Base-by-base conservation (phyloP, 768 basidiomycete species). In the Lactifluus pinguis region DNA sequence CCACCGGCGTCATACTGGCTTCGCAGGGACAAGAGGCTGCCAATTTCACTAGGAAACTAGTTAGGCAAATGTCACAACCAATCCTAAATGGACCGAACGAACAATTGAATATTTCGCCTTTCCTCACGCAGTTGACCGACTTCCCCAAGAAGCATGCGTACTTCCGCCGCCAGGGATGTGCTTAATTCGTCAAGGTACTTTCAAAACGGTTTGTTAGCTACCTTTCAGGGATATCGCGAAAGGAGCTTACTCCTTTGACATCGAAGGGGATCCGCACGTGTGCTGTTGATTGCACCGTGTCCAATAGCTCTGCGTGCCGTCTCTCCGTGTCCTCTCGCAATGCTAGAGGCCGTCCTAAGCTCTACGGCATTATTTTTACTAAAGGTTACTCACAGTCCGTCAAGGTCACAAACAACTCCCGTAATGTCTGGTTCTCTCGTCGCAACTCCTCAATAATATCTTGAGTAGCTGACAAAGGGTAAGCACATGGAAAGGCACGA, bases 111-210 rank as follows among this genome's bases (percentile, higher is more conserved):
- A 25, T 79, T 80, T 45, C 90, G 83, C 67, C 85, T 80, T 68
- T 92, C 86, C 72, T 91, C 87, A 4, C 88, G 83, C 49, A 93
- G 76, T 66, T 86, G 88, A 44, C 90, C 89, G 42, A 92, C 91
- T 75, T 93, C 91, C 38, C 80, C 81, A 10, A 93, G 79, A 14
- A 93, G 77, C 80, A 89, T 86, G 34, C 89, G 83, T 10, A 93
- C 90, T 75, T 93, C 91, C 15, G 81, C 77, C 3, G 91, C 89
- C 49, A 93, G 73, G 1, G 91, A 86, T 70, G 84, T 87, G 71
- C 89, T 92, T 73, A 93, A 93, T 59, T 93, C 89, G 62, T 93
- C 87, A 14, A 93, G 79, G 70, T 93, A 92, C 87, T 90, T 57
- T 44, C 29, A 29, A 25, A 51, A 47, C 53, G 21, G 21, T 5